Evolutionary conservation across 768 basidiomycete species (phyloP), one percentile per base, ranked within the genome.

Genomic region (Leccinum fibrillosum): DNA sequence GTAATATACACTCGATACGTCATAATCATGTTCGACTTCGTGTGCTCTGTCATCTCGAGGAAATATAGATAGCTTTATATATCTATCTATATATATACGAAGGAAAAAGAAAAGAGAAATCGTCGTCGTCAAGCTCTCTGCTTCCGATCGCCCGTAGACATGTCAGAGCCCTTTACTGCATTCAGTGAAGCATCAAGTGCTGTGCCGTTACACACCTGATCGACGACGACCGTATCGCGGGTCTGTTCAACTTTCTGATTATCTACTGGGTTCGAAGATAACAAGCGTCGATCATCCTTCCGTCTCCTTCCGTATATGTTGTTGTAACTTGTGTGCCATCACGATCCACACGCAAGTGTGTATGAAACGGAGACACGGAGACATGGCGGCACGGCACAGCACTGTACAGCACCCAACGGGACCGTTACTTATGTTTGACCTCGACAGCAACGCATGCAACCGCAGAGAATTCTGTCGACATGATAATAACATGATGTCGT

Each of bases 351-450:
- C 34, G 10, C 32, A n/a, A 4, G 12, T 0, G 44, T 52, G 39
- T 37, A 37, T 30, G 54, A 47, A 56, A 50, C 30, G 42, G 55
- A 65, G 56, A 62, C 60, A 23, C 28, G 25, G 17, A 44, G 19
- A 44, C 39, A 42, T 19, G 11, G 10, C 42, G 19, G 19, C 42
- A 21, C n/a, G 19, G 11, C 19, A 44, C 42, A 19, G 19, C 42
- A 19, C 39, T 11, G 19, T 19, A 39, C 37, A 44, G 5, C 28
- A 28, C 28, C n/a, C 39, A 42, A n/a, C 42, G 42, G n/a, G 11
- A n/a, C n/a, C n/a, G 17, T 23, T 47, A 25, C 49, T 26, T n/a
- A 21, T 10, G 53, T 49, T 44, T 48, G 58, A 56, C 34, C 53
- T 53, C 19, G 51, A 54, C 53, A 49, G 62, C 37, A 15, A 47